Evolutionary conservation across 805 yeast genomes (phyloP).

Genomic region (Metschnikowia picachoensis): DNA sequence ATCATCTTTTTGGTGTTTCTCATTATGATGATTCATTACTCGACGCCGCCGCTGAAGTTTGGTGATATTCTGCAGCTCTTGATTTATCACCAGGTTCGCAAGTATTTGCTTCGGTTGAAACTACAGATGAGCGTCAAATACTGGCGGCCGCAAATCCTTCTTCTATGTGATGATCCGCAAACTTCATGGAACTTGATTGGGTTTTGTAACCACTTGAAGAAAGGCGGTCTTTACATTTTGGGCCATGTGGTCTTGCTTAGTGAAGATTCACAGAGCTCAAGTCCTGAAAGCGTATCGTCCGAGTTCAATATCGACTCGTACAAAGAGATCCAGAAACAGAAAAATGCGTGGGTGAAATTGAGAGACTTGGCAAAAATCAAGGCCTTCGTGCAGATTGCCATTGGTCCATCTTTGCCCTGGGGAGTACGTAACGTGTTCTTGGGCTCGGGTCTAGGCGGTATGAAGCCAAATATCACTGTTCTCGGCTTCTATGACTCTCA

Average conservation of each 20-base stretch:
- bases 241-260: conserved; percentile 84
- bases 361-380: conserved; percentile 76
- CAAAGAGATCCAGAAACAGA: conserved; percentile 67
- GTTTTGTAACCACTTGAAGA: conserved; percentile 90
- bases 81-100: conserved; percentile 94
- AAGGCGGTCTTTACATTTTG: conserved; percentile 88
- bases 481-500: conserved; percentile 78
- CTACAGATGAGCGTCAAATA: conserved; percentile 90
- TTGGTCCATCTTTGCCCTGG: conserved; percentile 88
- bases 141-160: conserved; percentile 94
- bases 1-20: conserved; percentile 61
- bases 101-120: conserved; percentile 74
- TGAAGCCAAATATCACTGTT: conserved; percentile 94
- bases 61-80: conserved; percentile 97
- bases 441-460: conserved; percentile 97
- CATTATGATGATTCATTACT: conserved; percentile 78
- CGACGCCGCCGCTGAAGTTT: conserved; percentile 94
- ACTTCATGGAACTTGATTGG: conserved; percentile 88
- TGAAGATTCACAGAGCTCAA: conserved; percentile 15
- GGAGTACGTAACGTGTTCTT: conserved; percentile 89
- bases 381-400: conserved; percentile 90
- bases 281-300: conserved; percentile 12
- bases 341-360: conserved; percentile 77
- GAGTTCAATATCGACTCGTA: conserved; percentile 43
- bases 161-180: conserved; percentile 87